Evolutionary conservation across 2,329 filamentous ascomycete genomes (phyloP).

Genomic region (Orbilia blumenaviensis): DNA sequence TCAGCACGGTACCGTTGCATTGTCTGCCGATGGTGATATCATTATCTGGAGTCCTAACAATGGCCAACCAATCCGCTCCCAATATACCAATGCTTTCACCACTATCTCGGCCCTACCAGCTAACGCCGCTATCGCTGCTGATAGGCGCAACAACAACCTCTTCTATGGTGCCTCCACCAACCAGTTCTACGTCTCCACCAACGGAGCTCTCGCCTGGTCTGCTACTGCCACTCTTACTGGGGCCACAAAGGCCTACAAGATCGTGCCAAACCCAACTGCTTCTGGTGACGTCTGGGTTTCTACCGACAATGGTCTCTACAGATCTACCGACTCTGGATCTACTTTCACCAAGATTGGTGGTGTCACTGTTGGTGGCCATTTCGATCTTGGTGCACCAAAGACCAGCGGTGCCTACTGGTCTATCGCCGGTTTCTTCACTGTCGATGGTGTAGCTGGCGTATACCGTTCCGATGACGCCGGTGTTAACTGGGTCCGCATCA

Average conservation of each 20-base stretch:
- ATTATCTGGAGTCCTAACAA: slow-evolving; percentile 58
- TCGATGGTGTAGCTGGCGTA: slow-evolving; percentile 54
- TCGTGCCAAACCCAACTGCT: slow-evolving; percentile 68
- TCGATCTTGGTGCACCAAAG: slow-evolving; percentile 55
- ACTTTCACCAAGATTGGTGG: slow-evolving; percentile 62
- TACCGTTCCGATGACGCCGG: slow-evolving; percentile 55
- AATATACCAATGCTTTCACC: slow-evolving; percentile 63
- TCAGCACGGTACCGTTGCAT: slow-evolving; percentile 64
- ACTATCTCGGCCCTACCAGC: slow-evolving; percentile 64
- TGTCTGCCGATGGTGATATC: slow-evolving; percentile 66
- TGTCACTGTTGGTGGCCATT: slow-evolving; percentile 52
- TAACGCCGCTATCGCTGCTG: slow-evolving; percentile 66
- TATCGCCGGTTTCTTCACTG: slow-evolving; percentile 55
- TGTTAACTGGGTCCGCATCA: slow-evolving; percentile 55
- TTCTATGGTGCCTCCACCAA: slow-evolving; percentile 66
- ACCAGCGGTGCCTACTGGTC: slow-evolving; percentile 54
- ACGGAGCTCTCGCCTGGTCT: slow-evolving; percentile 65
- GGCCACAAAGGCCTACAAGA: slow-evolving; percentile 63
- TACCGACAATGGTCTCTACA: slow-evolving; percentile 67
- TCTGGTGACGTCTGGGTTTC: slow-evolving; percentile 71
- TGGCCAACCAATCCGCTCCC: slow-evolving; percentile 52
- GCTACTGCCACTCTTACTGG: slow-evolving; percentile 60
- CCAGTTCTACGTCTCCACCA: slow-evolving; percentile 66
- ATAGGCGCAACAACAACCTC: slow-evolving; percentile 66
- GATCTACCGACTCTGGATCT: slow-evolving; percentile 66